Percentiles rank a stretch among this genome's conserved stretches.
Evolutionary conservation across 139 green algal genomes (phyloP).

Genomic region (Tetraselmis striata): DNA sequence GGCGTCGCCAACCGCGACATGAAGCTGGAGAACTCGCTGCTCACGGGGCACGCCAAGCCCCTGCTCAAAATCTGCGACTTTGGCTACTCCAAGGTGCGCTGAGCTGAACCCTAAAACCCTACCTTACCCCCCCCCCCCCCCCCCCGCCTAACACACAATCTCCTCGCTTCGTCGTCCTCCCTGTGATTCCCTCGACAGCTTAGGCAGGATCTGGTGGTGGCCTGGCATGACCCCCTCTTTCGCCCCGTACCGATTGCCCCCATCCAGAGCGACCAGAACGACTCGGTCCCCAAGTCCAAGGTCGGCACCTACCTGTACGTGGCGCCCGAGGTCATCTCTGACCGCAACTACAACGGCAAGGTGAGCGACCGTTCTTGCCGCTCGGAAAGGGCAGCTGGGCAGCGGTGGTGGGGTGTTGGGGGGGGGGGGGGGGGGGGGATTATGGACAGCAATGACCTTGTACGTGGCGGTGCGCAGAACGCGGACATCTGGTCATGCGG

Average conservation of each 20-base stretch:
- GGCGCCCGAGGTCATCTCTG: constrained; percentile 88
- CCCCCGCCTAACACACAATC: neutral
- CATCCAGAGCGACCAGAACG: constrained; percentile 12
- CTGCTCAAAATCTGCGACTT: constrained; percentile 66
- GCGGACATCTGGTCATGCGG: constrained; percentile 96
- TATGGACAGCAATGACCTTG: too few species aligned
- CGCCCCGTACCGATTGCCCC: too few species aligned
- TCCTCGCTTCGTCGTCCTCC: too few species aligned
- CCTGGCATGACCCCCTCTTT: too few species aligned
- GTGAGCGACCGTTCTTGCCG: constrained; percentile 25
- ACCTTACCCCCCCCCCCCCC: neutral
- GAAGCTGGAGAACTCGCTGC: constrained; percentile 77
- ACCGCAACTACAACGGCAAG: constrained; percentile 86
- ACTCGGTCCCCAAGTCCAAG: constrained; percentile 57
- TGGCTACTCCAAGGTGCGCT: constrained; percentile 49
- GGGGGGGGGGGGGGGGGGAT: too few species aligned
- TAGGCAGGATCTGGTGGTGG: too few species aligned
- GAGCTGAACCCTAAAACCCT: neutral
- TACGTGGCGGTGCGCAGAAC: constrained; percentile 30
- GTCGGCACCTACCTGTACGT: constrained; percentile 98
- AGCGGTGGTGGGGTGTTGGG: too few species aligned
- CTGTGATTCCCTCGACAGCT: too few species aligned
- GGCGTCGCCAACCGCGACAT: constrained; percentile 74
- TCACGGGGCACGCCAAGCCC: constrained; percentile 24
- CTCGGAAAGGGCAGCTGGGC: too few species aligned